phyloP scores from a whole-genome alignment of 441 rosid species.

The Biscutella laevigata region DNA sequence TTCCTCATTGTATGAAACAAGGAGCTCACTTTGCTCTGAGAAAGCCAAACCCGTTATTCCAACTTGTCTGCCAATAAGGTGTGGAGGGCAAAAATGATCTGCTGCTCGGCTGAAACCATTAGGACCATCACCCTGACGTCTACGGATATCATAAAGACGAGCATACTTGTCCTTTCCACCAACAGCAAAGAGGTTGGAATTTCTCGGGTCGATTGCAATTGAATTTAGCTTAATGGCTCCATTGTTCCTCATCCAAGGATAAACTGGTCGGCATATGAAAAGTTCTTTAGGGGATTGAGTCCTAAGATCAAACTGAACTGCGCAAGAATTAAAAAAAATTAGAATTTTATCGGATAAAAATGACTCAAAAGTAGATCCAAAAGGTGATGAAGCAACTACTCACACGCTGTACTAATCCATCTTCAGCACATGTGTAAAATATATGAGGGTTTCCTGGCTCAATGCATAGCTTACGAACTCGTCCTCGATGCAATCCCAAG shows the following conservation, averaged over 20 bases:
- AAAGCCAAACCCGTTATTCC: constrained; percentile 86
- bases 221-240: too few species aligned
- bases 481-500: constrained; percentile 52
- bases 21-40: constrained; percentile 79
- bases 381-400: too few species aligned
- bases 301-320: constrained; percentile 92
- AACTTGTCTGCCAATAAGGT: constrained; percentile 48
- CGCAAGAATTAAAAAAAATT: too few species aligned
- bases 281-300: too few species aligned
- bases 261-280: too few species aligned
- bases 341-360: too few species aligned
- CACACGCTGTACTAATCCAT: constrained; percentile 78
- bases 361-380: too few species aligned
- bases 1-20: constrained; percentile 63
- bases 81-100: constrained; percentile 56
- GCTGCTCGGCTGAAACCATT: constrained; percentile 50
- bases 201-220: constrained; percentile 81
- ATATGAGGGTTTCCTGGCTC: constrained; percentile 80
- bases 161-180: constrained; percentile 74
- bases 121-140: constrained; percentile 56
- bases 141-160: constrained; percentile 71
- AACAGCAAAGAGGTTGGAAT: constrained; percentile 67
- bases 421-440: constrained; percentile 82
- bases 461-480: constrained; percentile 63
- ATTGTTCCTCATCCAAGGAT: too few species aligned